A percentile compares a stretch with the other conserved stretches of the same genome.
These are phyloP conservation scores for Beauveria bassiana DNA, from an alignment of 2,329 filamentous ascomycete species.

Conservation along the genomic window DNA sequence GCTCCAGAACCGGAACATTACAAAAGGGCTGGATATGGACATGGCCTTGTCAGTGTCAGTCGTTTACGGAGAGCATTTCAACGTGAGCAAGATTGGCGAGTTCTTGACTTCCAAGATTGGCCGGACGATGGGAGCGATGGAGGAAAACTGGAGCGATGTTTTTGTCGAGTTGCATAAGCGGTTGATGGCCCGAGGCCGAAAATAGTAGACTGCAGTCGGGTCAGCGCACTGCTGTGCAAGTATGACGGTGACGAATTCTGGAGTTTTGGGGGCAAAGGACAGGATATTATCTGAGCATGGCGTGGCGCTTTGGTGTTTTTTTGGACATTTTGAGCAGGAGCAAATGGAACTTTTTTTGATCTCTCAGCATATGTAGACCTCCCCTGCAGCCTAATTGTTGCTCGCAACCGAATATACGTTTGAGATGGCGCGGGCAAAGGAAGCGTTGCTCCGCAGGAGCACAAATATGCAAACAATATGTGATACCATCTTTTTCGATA, in stretches of 20 bases:
- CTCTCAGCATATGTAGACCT: neutral
- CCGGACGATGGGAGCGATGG: constrained; percentile 27
- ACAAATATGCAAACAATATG: neutral
- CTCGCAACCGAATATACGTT: neutral
- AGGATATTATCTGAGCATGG: neutral
- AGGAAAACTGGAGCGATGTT: constrained; percentile 45
- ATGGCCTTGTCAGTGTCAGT: constrained; percentile 51
- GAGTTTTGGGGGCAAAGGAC: neutral
- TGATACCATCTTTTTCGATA: neutral
- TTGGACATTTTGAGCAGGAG: neutral
- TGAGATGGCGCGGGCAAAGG: neutral
- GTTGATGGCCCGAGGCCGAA: constrained; percentile 48
- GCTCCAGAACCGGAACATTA: constrained; percentile 38
- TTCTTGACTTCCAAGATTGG: constrained; percentile 53
- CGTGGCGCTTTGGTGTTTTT: neutral
- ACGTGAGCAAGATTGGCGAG: constrained; percentile 65
- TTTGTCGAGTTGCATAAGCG: constrained; percentile 48
- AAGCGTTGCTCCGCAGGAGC: neutral
- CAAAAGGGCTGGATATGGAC: constrained; percentile 45
- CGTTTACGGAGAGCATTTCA: constrained; percentile 72
- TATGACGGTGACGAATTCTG: neutral
- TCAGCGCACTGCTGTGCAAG: neutral
- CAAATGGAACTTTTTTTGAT: neutral
- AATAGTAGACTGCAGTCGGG: constrained; percentile 22
- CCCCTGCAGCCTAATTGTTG: neutral